phyloP scores from a whole-genome alignment of 2,329 filamentous ascomycete genomes.

The Sporothrix humicola region DNA sequence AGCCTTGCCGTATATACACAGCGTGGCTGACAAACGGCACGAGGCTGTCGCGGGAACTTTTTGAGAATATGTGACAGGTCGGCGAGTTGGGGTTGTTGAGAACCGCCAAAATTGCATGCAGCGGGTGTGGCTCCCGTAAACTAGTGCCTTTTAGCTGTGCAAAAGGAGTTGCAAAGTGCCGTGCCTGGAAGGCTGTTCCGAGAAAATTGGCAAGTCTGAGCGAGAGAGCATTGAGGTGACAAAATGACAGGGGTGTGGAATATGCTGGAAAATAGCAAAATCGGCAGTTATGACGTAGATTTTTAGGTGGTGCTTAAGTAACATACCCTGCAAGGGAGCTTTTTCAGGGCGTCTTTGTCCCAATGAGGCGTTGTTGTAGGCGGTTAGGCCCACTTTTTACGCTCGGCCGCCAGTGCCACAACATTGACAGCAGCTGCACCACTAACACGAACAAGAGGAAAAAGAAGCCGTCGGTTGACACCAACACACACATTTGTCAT shows the following conservation, averaged over 20 bases:
- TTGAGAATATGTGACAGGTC: not conserved
- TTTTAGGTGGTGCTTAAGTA: constrained; percentile 1
- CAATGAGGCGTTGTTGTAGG: too few relatives aligned
- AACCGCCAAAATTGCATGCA: not conserved
- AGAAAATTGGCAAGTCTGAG: constrained; percentile 19
- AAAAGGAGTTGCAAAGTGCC: not conserved
- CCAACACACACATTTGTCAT: constrained; percentile 13
- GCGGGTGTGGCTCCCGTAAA: not conserved
- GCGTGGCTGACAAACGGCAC: not conserved
- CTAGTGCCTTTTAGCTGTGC: not conserved
- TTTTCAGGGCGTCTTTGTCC: not conserved
- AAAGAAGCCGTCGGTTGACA: not conserved
- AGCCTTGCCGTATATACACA: not conserved
- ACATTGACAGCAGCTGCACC: not conserved
- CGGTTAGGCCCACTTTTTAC: too few relatives aligned
- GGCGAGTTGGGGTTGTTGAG: not conserved
- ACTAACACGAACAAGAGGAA: not conserved
- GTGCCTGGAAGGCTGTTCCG: not conserved
- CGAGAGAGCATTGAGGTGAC: not conserved
- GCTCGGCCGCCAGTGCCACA: not conserved
- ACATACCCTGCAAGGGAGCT: not conserved
- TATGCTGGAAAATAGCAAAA: not conserved
- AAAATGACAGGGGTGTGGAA: not conserved
- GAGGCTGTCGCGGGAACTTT: not conserved
- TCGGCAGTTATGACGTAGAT: not conserved